Evolutionary conservation across 345 rosid genomes (phyloP).

Genomic region (Bruguiera sexangula): DNA sequence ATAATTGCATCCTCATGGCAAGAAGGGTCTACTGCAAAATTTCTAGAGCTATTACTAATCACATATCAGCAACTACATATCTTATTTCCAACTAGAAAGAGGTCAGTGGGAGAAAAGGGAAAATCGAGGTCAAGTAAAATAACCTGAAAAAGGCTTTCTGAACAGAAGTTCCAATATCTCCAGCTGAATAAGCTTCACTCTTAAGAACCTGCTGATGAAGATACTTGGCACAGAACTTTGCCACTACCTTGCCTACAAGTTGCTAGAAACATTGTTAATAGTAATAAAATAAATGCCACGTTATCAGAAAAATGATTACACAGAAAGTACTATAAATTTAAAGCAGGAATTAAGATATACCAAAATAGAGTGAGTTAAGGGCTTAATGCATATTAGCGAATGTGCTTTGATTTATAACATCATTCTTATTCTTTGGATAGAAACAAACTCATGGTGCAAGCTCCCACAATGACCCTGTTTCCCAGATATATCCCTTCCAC

Average conservation of each 20-base stretch:
- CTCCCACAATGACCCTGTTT: neutral
- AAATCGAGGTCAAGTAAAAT: neutral
- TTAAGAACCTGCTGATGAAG: slow-evolving; percentile 80
- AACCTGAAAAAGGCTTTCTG: slow-evolving; percentile 87
- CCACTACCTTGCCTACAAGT: slow-evolving; percentile 83
- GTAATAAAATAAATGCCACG: neutral
- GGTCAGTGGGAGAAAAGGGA: neutral
- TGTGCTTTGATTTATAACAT: neutral
- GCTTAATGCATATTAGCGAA: too few relatives aligned
- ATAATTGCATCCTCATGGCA: too few relatives aligned
- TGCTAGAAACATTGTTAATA: slow-evolving; percentile 5
- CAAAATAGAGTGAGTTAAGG: too few relatives aligned
- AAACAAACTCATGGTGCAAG: neutral
- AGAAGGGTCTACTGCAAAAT: too few relatives aligned
- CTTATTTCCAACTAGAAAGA: neutral
- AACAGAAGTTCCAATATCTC: slow-evolving; percentile 65
- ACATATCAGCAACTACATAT: too few relatives aligned
- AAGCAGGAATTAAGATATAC: too few relatives aligned
- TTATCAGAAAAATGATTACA: neutral
- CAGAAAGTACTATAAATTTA: too few relatives aligned
- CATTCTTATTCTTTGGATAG: neutral
- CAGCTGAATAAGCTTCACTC: slow-evolving; percentile 64
- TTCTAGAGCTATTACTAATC: too few relatives aligned
- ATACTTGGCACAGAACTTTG: slow-evolving; percentile 89
- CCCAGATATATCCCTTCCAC: neutral